A percentile compares a stretch with the other conserved stretches of the same genome.
Evolutionary conservation across 306 rosid species (phyloP).

Genomic region (Gleditsia sinensis): DNA sequence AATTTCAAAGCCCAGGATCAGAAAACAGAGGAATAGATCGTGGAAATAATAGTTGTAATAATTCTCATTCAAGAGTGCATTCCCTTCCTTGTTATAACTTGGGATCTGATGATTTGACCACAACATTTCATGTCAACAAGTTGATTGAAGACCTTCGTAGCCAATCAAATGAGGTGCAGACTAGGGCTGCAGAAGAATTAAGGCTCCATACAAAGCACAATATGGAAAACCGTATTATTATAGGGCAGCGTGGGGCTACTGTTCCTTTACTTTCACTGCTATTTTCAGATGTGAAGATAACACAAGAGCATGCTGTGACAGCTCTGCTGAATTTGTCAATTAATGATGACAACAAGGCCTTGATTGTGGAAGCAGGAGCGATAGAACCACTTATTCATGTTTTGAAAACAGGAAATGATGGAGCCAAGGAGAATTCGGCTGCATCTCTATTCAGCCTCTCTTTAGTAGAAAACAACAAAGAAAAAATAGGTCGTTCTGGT

Average conservation of each 20-base stretch:
- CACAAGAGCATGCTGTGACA: constrained; percentile 95
- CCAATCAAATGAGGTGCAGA: constrained; percentile 59
- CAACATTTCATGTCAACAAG: constrained; percentile 60
- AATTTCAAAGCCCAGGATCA: constrained; percentile 40
- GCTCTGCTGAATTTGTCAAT: constrained; percentile 89
- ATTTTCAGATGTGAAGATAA: constrained; percentile 59
- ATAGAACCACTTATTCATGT: constrained; percentile 85
- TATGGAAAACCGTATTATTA: constrained; percentile 73
- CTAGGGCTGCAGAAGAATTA: constrained; percentile 82
- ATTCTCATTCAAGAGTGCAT: constrained; percentile 39
- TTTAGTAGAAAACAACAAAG: constrained; percentile 74
- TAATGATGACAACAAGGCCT: constrained; percentile 66
- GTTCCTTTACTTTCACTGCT: constrained; percentile 64
- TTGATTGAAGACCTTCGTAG: constrained; percentile 76
- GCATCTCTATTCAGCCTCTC: constrained; percentile 92
- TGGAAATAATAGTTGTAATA: constrained; percentile 42
- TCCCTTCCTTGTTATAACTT: constrained; percentile 41
- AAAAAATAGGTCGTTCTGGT: constrained; percentile 84
- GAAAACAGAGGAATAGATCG: constrained; percentile 48
- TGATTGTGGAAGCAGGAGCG: constrained; percentile 82
- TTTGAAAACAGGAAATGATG: constrained; percentile 72
- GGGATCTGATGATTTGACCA: constrained; percentile 50
- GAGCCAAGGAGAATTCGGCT: constrained; percentile 93
- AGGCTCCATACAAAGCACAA: constrained; percentile 80
- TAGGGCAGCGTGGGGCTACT: constrained; percentile 73